Conservation (phyloP, 805 yeast species). For the Yarrowia phangngaensis region DNA sequence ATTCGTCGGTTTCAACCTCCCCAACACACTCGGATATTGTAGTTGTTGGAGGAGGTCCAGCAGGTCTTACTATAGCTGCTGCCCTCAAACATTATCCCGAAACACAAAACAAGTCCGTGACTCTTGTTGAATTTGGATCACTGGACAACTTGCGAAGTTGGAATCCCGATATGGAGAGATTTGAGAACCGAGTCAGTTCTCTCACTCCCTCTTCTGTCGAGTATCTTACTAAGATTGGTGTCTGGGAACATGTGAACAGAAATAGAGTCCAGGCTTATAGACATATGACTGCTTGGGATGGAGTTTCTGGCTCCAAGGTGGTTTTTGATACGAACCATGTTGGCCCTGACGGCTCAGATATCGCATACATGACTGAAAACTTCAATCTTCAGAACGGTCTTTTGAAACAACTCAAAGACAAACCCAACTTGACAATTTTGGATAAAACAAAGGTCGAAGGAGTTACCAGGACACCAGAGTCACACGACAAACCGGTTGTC, state of each 20-base stretch:
- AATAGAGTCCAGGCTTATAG: constrained; percentile 79
- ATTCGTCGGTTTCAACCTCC: too few relatives aligned
- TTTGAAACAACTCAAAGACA: constrained; percentile 48
- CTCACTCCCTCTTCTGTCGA: constrained; percentile 76
- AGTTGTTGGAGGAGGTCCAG: constrained; percentile 96
- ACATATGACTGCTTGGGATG: constrained; percentile 81
- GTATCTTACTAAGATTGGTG: constrained; percentile 65
- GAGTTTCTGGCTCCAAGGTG: constrained; percentile 63
- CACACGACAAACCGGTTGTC: constrained; percentile 67
- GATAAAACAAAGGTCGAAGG: constrained; percentile 50
- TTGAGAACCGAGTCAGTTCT: constrained; percentile 78
- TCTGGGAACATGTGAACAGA: constrained; percentile 63
- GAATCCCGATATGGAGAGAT: constrained; percentile 44
- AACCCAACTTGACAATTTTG: constrained; percentile 38
- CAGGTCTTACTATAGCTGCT: constrained; percentile 82
- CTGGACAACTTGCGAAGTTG: constrained; percentile 52
- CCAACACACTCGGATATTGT: constrained; percentile 55
- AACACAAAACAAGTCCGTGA: constrained; percentile 57
- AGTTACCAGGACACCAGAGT: constrained; percentile 36
- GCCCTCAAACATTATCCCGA: constrained; percentile 65
- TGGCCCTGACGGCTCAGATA: constrained; percentile 37
- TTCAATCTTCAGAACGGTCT: constrained; percentile 76
- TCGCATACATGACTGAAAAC: constrained; percentile 87
- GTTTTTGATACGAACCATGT: constrained; percentile 53
- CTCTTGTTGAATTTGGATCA: constrained; percentile 69